Conservation (phyloP, 306 rosid species). For the Abrus pulchellus region DNA sequence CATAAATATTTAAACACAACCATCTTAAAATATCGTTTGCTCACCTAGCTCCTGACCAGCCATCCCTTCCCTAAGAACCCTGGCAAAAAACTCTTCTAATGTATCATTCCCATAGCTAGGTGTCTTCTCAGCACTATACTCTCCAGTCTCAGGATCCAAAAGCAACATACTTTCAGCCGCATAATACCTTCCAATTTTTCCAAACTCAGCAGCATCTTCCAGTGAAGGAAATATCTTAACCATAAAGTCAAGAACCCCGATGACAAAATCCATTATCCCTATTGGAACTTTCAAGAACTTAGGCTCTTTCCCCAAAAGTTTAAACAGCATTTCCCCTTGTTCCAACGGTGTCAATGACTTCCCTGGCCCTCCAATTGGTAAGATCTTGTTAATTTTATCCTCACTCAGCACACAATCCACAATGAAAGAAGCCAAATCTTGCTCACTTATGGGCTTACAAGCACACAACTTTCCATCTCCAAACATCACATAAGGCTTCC, state of each 20-base stretch:
- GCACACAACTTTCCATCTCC: conserved; percentile 97
- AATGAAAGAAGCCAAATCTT: conserved; percentile 91
- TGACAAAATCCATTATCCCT: conserved; percentile 93
- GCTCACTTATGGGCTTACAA: conserved; percentile 91
- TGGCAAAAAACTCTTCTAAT: conserved; percentile 83
- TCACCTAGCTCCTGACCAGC: conserved; percentile 97
- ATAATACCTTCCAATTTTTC: conserved; percentile 96
- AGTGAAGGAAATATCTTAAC: conserved; percentile 81
- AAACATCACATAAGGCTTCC: conserved; percentile 99
- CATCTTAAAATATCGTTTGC: conserved; percentile 69
- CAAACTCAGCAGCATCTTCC: conserved; percentile 95
- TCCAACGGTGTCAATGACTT: conserved; percentile 91
- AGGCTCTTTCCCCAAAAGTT: conserved; percentile 83
- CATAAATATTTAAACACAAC: conserved; percentile 38
- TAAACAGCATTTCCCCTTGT: conserved; percentile 89
- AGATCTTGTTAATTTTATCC: conserved; percentile 72
- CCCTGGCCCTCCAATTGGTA: conserved; percentile 94
- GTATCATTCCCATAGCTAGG: conserved; percentile 97
- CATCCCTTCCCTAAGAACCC: conserved; percentile 91
- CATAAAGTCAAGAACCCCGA: conserved; percentile 76
- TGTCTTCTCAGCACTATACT: conserved; percentile 87
- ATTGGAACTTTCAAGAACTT: conserved; percentile 91
- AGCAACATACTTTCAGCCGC: conserved; percentile 96
- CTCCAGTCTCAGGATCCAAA: conserved; percentile 89
- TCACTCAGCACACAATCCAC: conserved; percentile 79